Evolutionary conservation across 495 filamentous ascomycete genomes (phyloP), one percentile per base, ranked within the genome.

Genomic region (Margaritispora aquatica): DNA sequence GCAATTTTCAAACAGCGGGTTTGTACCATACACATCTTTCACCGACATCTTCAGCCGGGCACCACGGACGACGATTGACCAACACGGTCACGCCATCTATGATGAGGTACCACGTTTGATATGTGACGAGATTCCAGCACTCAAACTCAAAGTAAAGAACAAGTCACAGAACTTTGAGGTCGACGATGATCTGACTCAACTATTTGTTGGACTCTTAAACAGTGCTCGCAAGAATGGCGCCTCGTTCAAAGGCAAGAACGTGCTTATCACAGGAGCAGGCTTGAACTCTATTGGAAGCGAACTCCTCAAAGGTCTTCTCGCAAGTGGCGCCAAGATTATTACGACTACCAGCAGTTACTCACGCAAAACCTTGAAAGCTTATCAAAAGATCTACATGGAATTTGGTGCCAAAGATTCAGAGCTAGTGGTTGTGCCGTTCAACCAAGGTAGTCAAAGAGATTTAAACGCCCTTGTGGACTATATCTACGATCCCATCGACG

Each of bases 371-470:
- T 96, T 92, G 20, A 92, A 96, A 74, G 96, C 96, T 75, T 98
- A 96, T 75, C 94, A 96, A 75, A 83, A 87, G 51, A 96, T 98
- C 89, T 98, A 97, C 71, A 83, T 90, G 58, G 84, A 89, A 48
- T 95, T 84, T 67, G 94, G 94, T 63, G 84, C 88, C 49, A 88
- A 88, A 62, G 93, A 92, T 54, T 97, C 93, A 49, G 88, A 96
- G 72, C 81, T 98, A 17, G 87, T 97, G 34, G 92, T 98, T 22
- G 92, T 97, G 41, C 94, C 94, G 15, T 98, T 97, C 80, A 98
- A 98, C 72, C 92, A 96, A 74, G 94, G 92, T 46, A 96, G 91
- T 73, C 90, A 94, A 71, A 91, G 96, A 73, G 94, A 98, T 71
- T 86, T 93, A 26, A 88, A 96, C 65, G 88, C 89, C 24, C 82